Percentiles rank a stretch among this genome's conserved stretches.
These are phyloP conservation scores for Paramyrothecium roridum DNA, from an alignment of 2,329 filamentous ascomycete genomes.

Conservation along the genomic window DNA sequence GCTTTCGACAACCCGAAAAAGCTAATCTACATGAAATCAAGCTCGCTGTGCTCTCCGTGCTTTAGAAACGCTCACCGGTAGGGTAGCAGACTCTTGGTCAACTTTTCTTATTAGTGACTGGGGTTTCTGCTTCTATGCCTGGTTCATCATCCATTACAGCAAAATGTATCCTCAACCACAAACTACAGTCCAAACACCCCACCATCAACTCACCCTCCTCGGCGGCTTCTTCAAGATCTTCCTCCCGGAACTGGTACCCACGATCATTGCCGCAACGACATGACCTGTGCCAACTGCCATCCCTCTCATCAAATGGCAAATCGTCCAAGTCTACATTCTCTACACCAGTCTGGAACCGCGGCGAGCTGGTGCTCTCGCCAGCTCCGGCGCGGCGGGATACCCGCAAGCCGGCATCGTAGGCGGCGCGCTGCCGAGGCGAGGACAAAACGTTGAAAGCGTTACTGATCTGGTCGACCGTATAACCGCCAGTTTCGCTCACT, in stretches of 20 bases:
- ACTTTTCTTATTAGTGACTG: conserved; percentile 5
- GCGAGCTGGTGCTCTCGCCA: conserved; percentile 13
- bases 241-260: conserved; percentile 57
- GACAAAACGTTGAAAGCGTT: conserved; percentile 56
- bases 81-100: conserved; percentile 9
- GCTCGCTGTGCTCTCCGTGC: too few relatives aligned
- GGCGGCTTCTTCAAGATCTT: conserved; percentile 55
- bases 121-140: neutral
- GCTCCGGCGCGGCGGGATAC: conserved; percentile 20
- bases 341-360: conserved; percentile 53
- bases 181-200: conserved; percentile 63
- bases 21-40: too few relatives aligned
- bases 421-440: conserved; percentile 40
- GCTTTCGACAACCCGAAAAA: conserved; percentile 29
- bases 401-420: conserved; percentile 52
- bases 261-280: conserved; percentile 64
- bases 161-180: conserved; percentile 65
- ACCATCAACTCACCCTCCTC: conserved; percentile 61
- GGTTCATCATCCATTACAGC: conserved; percentile 43
- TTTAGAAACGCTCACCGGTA: neutral
- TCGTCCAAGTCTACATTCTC: conserved; percentile 66
- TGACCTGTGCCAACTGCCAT: conserved; percentile 49
- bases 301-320: conserved; percentile 47
- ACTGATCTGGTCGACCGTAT: conserved; percentile 63
- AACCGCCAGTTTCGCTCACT: conserved; percentile 16